A percentile compares a stretch with the other conserved stretches of the same genome.
Evolutionary conservation across 192 early-diverging fungal species (phyloP).

Genomic region (Dissophora globulifera): DNA sequence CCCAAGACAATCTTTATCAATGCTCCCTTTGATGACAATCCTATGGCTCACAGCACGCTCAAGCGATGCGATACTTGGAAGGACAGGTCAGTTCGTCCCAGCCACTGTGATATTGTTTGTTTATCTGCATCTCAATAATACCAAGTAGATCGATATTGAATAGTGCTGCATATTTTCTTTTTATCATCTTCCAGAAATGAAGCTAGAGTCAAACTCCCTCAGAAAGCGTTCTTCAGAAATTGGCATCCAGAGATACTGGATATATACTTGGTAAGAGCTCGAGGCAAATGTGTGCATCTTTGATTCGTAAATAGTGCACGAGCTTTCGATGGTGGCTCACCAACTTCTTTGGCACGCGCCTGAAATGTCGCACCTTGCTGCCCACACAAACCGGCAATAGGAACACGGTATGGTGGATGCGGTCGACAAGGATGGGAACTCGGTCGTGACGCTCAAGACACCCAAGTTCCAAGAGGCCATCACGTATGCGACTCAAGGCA

Average conservation of each 20-base stretch:
- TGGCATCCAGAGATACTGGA: conserved; percentile 65
- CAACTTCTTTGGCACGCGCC: not conserved
- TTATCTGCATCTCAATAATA: no score
- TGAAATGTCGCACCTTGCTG: no score
- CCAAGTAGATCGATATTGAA: no score
- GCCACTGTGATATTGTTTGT: not conserved
- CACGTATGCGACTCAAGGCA: conserved; percentile 26
- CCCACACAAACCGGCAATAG: no score
- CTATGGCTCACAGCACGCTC: conserved; percentile 19
- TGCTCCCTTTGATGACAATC: conserved; percentile 6
- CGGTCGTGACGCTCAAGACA: conserved; percentile 51
- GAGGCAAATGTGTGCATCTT: no score
- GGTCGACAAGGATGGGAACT: conserved; percentile 44
- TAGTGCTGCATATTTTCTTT: not conserved
- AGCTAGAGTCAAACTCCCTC: conserved; percentile 20
- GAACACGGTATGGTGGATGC: conserved; percentile 57
- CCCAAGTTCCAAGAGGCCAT: conserved; percentile 59
- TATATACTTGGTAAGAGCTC: conserved; percentile 58
- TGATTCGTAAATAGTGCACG: not conserved
- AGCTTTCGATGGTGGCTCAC: not conserved
- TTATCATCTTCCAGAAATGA: conserved; percentile 27
- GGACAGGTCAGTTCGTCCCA: conserved; percentile 32
- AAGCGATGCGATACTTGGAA: conserved; percentile 63
- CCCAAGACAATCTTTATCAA: conserved; percentile 23
- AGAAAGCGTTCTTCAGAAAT: conserved; percentile 47